These are phyloP conservation scores for Rhodosporidiobolus sp. DNA, from an alignment of 768 basidiomycete species.

Conservation along the genomic window DNA sequence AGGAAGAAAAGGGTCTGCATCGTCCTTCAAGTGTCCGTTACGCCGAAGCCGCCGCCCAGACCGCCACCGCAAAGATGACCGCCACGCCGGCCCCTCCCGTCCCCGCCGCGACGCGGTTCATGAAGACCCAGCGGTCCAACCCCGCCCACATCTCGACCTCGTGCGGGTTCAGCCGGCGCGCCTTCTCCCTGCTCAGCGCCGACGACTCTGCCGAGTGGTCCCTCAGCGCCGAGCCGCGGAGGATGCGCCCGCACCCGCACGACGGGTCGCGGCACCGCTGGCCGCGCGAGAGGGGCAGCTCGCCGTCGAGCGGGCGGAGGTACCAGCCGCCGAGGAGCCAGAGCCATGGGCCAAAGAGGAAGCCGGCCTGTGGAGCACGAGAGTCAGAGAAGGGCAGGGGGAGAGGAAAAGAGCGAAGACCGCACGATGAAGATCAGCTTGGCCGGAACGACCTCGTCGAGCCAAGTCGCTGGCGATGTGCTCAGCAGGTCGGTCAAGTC, in stretches of 20 bases:
- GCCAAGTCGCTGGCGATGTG: constrained; percentile 11
- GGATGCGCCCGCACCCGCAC: constrained; percentile 30
- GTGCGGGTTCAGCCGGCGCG: not conserved
- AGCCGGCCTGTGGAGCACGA: constrained; percentile 21
- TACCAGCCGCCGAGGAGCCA: constrained; percentile 39
- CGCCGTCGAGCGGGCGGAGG: constrained; percentile 27
- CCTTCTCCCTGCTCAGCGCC: not conserved
- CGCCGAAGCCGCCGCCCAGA: constrained; percentile 30
- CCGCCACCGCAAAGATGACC: constrained; percentile 17
- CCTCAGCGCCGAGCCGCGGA: constrained; percentile 12
- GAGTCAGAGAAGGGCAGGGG: not conserved
- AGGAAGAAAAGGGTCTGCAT: not conserved
- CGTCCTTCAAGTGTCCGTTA: not conserved
- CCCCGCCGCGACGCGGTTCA: constrained; percentile 25
- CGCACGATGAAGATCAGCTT: constrained; percentile 40
- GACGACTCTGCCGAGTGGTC: not conserved
- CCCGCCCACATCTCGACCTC: constrained; percentile 20
- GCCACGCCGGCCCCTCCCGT: constrained; percentile 13
- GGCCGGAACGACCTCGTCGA: constrained; percentile 40
- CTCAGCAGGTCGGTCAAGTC: constrained; percentile 11
- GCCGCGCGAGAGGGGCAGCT: constrained; percentile 15
- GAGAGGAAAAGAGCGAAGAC: not conserved
- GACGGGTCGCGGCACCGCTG: constrained; percentile 15
- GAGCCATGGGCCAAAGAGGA: constrained; percentile 36
- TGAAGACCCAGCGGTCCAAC: constrained; percentile 33